Evolutionary conservation across 1,284 basidiomycete genomes (phyloP).

Genomic region (Puccinia coronata): DNA sequence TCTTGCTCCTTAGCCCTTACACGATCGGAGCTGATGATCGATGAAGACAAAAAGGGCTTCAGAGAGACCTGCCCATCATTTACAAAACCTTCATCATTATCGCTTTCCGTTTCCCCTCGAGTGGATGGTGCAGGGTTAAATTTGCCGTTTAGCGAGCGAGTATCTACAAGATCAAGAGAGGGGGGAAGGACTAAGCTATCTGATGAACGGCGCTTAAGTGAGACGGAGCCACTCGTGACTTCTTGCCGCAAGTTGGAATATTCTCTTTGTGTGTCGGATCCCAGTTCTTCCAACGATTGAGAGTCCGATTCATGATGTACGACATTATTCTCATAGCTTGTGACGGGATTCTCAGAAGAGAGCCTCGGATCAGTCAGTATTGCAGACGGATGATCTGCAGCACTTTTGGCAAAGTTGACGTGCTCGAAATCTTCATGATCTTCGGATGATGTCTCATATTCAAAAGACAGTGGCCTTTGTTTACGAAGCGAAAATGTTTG

Average conservation of each 20-base stretch:
- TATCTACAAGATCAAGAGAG: background rate
- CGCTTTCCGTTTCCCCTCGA: background rate
- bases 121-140: background rate
- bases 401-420: background rate
- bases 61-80: background rate
- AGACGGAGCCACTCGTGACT: background rate
- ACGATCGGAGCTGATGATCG: background rate
- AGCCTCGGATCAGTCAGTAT: background rate
- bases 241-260: background rate
- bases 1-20: background rate
- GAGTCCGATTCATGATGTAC: background rate
- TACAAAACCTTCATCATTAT: background rate
- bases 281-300: constrained; percentile 17
- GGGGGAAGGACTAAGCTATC: background rate
- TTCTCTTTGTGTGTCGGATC: background rate
- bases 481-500: too few relatives aligned
- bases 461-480: background rate
- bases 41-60: background rate
- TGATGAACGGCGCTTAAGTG: background rate
- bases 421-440: background rate
- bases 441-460: constrained; percentile 5
- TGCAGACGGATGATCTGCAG: too few relatives aligned
- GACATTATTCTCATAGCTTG: background rate
- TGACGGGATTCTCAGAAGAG: background rate
- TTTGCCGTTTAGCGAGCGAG: background rate